Conservation (phyloP, 257 asterid species). For the Petunia secreta region DNA sequence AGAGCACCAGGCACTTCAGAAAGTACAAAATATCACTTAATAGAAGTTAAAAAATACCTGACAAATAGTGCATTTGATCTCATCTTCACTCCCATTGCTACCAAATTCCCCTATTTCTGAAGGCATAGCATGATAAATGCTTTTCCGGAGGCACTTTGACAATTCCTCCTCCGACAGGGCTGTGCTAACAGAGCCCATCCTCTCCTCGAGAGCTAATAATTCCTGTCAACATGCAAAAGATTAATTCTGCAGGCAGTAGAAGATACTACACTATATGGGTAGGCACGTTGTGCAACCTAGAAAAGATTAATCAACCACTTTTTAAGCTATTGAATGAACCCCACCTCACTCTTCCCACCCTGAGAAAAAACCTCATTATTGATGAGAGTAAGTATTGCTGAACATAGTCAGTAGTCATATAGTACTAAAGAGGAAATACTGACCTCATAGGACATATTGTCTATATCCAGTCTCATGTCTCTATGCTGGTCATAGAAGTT, state of each 20-base stretch:
- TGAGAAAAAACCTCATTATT: background rate
- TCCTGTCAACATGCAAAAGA: slow-evolving; percentile 51
- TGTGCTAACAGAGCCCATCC: slow-evolving; percentile 92
- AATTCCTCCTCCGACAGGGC: slow-evolving; percentile 80
- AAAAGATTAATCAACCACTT: background rate
- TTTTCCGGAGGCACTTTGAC: slow-evolving; percentile 62
- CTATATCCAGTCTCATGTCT: slow-evolving; percentile 88
- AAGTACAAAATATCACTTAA: background rate
- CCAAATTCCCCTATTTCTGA: slow-evolving; percentile 36
- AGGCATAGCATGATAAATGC: slow-evolving; percentile 43
- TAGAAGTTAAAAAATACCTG: slow-evolving; percentile 53
- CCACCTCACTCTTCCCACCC: background rate
- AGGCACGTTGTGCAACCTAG: background rate
- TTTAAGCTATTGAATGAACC: background rate
- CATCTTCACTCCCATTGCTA: slow-evolving; percentile 50
- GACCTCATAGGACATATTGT: slow-evolving; percentile 97
- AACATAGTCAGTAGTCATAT: background rate
- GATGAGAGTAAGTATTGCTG: background rate
- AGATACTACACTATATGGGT: background rate
- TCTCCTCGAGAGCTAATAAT: slow-evolving; percentile 86
- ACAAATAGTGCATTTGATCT: slow-evolving; percentile 79
- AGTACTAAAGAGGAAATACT: slow-evolving; percentile 2
- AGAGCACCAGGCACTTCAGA: background rate
- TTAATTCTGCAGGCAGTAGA: background rate
- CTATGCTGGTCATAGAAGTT: slow-evolving; percentile 80